These are phyloP conservation scores for Ophiorrhiza pumila DNA, from an alignment of 257 asterid genomes.

Conservation along the genomic window DNA sequence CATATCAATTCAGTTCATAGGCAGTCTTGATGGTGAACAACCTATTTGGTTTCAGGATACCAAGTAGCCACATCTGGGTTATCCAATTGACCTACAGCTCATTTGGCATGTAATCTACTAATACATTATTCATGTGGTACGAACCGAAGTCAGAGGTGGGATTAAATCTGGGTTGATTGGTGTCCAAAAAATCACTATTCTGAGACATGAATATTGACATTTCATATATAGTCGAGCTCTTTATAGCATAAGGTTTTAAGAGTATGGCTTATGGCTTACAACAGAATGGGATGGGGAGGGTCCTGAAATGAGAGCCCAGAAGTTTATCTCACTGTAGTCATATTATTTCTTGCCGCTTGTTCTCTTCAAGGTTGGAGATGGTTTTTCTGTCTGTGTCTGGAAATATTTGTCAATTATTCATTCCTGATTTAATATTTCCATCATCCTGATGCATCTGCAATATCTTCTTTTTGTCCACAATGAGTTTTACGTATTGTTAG, in stretches of 20 bases:
- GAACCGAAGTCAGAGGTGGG: not conserved
- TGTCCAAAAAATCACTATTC: not conserved
- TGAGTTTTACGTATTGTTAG: not conserved
- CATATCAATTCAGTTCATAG: not conserved
- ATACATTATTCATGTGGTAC: not conserved
- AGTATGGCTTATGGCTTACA: not conserved
- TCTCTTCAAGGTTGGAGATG: not conserved
- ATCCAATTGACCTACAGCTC: not conserved
- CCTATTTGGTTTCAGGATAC: not conserved
- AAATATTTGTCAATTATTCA: not conserved
- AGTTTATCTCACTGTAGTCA: not conserved
- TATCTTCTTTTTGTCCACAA: not conserved
- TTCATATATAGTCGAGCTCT: not conserved
- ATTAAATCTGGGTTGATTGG: not conserved
- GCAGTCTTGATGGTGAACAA: not conserved
- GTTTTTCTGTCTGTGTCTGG: not conserved
- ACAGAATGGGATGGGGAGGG: not conserved
- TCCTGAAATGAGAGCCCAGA: not conserved
- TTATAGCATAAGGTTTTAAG: not conserved
- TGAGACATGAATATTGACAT: not conserved
- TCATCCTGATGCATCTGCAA: not conserved
- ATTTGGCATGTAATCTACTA: not conserved
- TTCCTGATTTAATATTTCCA: not conserved
- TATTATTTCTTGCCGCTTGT: not conserved
- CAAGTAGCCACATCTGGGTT: not conserved